phyloP scores from a whole-genome alignment of 352 stramenopile species.

The Phytophthora multivora region DNA sequence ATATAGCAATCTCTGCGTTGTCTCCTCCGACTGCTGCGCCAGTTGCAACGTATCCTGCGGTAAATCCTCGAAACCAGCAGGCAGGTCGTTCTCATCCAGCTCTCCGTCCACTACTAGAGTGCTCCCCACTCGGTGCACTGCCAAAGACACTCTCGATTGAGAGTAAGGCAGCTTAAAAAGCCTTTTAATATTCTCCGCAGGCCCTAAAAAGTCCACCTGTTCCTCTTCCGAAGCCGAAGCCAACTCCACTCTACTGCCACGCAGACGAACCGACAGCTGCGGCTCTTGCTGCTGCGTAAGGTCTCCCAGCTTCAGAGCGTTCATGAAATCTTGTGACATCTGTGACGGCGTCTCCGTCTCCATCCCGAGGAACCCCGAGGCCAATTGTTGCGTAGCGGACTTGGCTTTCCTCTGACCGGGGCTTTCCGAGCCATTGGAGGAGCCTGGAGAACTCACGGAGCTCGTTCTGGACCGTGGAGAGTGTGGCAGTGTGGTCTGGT shows the following conservation, averaged over 20 bases:
- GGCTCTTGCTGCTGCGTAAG: conserved; percentile 56
- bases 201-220: conserved; percentile 78
- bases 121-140: conserved; percentile 76
- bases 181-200: conserved; percentile 86
- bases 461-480: conserved; percentile 23
- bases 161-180: conserved; percentile 90
- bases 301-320: conserved; percentile 63
- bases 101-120: conserved; percentile 86
- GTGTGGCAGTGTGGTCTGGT: conserved; percentile 70
- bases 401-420: conserved; percentile 18
- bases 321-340: conserved; percentile 74
- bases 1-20: conserved; percentile 63
- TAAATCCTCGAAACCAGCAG: conserved; percentile 66
- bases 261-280: conserved; percentile 74
- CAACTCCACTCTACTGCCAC: conserved; percentile 71
- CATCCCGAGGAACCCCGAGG: conserved; percentile 39
- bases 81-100: conserved; percentile 69
- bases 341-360: conserved; percentile 30
- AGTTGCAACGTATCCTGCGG: conserved; percentile 63
- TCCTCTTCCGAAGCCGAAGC: conserved; percentile 70
- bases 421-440: conserved; percentile 18
- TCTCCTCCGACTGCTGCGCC: conserved; percentile 50
- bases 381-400: conserved; percentile 37
- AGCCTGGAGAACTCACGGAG: conserved; percentile 18
- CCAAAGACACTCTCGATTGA: conserved; percentile 74